Evolutionary conservation across 2,329 filamentous ascomycete genomes (phyloP), one percentile per base, ranked within the genome.

Genomic region (Aspergillus glaucus): DNA sequence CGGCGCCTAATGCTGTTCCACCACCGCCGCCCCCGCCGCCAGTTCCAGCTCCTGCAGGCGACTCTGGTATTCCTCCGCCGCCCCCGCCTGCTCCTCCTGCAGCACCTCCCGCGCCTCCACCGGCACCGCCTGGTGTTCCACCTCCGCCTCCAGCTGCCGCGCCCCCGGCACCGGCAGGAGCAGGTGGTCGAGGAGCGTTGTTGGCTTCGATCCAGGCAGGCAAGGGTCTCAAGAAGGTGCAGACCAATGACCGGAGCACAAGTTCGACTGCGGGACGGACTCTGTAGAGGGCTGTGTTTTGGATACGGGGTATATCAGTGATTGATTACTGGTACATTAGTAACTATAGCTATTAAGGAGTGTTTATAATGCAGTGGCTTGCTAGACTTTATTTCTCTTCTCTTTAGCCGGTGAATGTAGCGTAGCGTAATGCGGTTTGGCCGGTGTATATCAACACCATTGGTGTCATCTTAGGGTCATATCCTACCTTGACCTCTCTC

Each of bases 131-230:
- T 7, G 52, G 52, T 32, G 52, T 60, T 19, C 59, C 56, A n/a
- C 57, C 61, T 2, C 58, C 65, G 43, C 71, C 72, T 22, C 69
- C 71, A 10, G 65, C 64, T 19, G 67, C 74, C 10, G 66, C 72
- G 1, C 70, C 74, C 3, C 74, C 80, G 3, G 50, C 62, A 26
- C 56, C 63, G 1, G 53, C 59, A 19, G 59, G 55, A 12, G 44
- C 51, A 15, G 49, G 63, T 60, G 82, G 55, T 55, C 72, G 76
- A 22, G 74, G 79, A 52, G 81, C 83, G 1, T 77, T 98, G 62
- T 69, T 98, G 55, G 84, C 84, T 50, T 82, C 95, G 66, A 97
- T 98, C 53, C 84, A 92, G 64, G 73, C 82, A 53, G 92, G 93
- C 40, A 90, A 70, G 69, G 70, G 82, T 2, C 74, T 98, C 64